Evolutionary conservation across 2,329 filamentous ascomycete species (phyloP).

Genomic region (Fusarium piperis): DNA sequence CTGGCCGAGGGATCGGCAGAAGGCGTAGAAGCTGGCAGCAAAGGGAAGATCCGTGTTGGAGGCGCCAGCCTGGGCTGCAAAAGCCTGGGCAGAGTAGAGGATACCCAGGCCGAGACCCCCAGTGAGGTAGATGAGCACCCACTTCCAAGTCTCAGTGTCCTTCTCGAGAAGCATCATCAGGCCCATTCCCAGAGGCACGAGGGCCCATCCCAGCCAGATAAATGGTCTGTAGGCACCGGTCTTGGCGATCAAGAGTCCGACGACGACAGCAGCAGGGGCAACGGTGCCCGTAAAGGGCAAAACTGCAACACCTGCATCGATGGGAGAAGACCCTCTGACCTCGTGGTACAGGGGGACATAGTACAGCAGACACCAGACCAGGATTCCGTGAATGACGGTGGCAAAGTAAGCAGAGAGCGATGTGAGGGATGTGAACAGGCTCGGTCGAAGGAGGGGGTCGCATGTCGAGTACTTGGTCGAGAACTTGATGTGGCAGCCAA

Average conservation of each 20-base stretch:
- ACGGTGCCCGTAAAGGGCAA: constrained; percentile 71
- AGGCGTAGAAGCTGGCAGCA: constrained; percentile 72
- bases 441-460: constrained; percentile 36
- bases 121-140: constrained; percentile 70
- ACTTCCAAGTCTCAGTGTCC: constrained; percentile 61
- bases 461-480: constrained; percentile 32
- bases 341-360: constrained; percentile 38
- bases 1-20: constrained; percentile 69
- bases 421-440: constrained; percentile 36
- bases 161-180: constrained; percentile 59
- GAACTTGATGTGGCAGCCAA: constrained; percentile 33
- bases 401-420: constrained; percentile 35
- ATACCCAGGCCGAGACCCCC: constrained; percentile 70
- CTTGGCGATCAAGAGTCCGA: constrained; percentile 64
- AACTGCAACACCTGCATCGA: constrained; percentile 56
- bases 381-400: constrained; percentile 36
- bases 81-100: constrained; percentile 69
- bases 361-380: constrained; percentile 36
- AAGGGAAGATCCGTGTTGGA: constrained; percentile 53
- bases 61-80: constrained; percentile 67
- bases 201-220: constrained; percentile 69
- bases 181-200: constrained; percentile 69
- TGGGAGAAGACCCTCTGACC: constrained; percentile 32
- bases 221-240: constrained; percentile 69
- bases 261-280: constrained; percentile 66